Base-by-base conservation (phyloP, 441 rosid genomes). In the Gossypium lobatum region DNA sequence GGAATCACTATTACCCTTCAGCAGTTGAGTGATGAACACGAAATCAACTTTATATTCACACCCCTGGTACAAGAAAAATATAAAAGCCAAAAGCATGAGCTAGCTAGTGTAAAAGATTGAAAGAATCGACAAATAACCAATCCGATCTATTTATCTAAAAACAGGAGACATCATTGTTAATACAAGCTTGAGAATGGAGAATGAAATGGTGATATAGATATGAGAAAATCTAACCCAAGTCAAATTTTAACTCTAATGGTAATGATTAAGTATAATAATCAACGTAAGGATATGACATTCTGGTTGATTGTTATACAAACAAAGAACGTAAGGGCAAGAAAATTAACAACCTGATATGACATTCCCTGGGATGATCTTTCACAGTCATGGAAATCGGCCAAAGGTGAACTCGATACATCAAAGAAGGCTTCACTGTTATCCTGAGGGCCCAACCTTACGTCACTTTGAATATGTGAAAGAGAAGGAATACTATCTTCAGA, bases 311-410 rank as follows among this genome's bases (percentile, higher is more conserved):
- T n/a, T 45, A 60, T 60, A 59, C 10, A 3, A 26, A 52, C 1
- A 2, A 46, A 34, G 14, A 26, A 20, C 25, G 39, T 13, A 34
- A 37, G 23, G 16, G 6, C 16, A 60, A 73, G 71, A 60, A 61
- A 74, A 39, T 71, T 39, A 79, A 78, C 75, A 73, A 93, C 99
- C 99, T 89, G 88, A 79, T 55, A 66, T 50, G 87, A 77, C 37
- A 74, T 79, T 72, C 83, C 85, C 52, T 86, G 87, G 73, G 82
- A 85, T 72, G 83, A 76, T 83, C 95, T 88, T 88, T 96, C 98
- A 70, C 69, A 79, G 63, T 82, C 73, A 75, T 96, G 99, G 83
- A 93, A 96, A 87, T 78, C 88, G 71, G 89, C 84, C 83, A 93
- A 70, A 67, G 98, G 98, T 58, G 96, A 88, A 79, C 83, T 75